Percentiles rank a stretch among this genome's conserved stretches.
Evolutionary conservation across 2,329 filamentous ascomycete genomes (phyloP).

Genomic region (Periconia sp.): DNA sequence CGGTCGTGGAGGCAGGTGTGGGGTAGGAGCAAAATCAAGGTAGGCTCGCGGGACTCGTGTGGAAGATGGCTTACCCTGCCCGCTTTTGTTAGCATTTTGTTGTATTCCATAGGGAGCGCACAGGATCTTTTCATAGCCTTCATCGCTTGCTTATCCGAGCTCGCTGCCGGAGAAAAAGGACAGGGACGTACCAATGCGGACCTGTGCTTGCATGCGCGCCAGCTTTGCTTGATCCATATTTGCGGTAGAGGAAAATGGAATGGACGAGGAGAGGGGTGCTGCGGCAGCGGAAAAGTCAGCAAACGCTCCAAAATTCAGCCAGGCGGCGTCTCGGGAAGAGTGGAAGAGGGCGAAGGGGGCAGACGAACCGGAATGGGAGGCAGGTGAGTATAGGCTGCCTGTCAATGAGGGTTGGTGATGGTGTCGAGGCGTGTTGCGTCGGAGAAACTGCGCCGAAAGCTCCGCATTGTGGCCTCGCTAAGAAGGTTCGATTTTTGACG

Average conservation of each 20-base stretch:
- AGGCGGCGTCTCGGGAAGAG: neutral
- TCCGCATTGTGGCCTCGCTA: constrained; percentile 17
- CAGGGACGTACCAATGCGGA: constrained; percentile 46
- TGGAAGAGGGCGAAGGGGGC: neutral
- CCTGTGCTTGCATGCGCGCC: constrained; percentile 47
- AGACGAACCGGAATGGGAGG: constrained; percentile 14
- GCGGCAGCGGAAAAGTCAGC: constrained; percentile 4
- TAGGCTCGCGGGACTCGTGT: constrained; percentile 7
- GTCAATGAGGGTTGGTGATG: constrained; percentile 19
- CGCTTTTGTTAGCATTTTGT: constrained; percentile 8
- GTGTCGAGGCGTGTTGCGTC: constrained; percentile 15
- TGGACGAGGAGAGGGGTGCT: constrained; percentile 2
- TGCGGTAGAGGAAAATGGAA: constrained; percentile 31
- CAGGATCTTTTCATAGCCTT: neutral
- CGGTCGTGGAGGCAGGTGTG: neutral
- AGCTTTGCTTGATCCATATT: constrained; percentile 51
- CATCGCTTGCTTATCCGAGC: constrained; percentile 1
- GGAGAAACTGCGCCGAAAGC: constrained; percentile 20
- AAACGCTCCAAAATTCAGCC: neutral
- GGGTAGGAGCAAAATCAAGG: neutral
- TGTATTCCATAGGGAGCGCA: neutral
- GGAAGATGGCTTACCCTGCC: constrained; percentile 36
- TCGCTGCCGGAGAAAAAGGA: neutral
- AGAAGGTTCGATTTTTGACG: constrained; percentile 3
- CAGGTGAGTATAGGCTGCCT: constrained; percentile 8